Base-by-base conservation (phyloP, 495 filamentous ascomycete genomes). In the Baudoinia panamericana region DNA sequence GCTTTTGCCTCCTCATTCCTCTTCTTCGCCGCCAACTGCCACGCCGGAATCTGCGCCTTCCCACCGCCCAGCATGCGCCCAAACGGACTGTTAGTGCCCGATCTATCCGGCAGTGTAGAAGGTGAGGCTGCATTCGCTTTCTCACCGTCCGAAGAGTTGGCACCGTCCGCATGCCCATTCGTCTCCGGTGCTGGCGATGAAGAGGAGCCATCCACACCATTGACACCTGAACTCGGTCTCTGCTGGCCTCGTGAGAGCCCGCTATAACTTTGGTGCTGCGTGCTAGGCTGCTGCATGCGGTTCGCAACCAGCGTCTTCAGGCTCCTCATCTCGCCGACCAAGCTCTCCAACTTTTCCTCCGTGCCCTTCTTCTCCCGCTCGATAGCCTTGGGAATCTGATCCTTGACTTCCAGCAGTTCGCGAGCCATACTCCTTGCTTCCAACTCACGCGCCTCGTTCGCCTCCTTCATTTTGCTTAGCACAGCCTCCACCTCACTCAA, bases 291-390 rank as follows among this genome's bases (percentile, higher is more conserved):
- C 57, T 30, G 76, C 76, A 63, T 73, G 48, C 84, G 69, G 59
- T 92, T 90, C 30, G 72, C 74, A 56, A 95, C 67, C 39, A 99
- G 64, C 15, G 78, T 77, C 65, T 95, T 95, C 43, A 99, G 63
- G 58, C 86, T 93, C 73, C 82, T 85, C 45, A 99, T 67, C 60
- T 99, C 90, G 8, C 69, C 71, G 41, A 84, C 80, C 36, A 99
- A 71, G 39, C 95, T 92, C 57, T 74, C 81, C 33, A 99, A 61
- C 24, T 83, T 68, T 41, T 64, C 72, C 57, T 96, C 88, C 29
- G 79, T 82, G 32, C 71, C 66, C 46, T 87, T 84, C 58, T 87
- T 85, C 56, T 93, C 84, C 44, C 76, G 80, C 51, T 86, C 70
- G 47, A 99, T 67, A 2, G 86, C 88, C 53, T 80, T 82, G 11